phyloP scores from a whole-genome alignment of 148 eudicot species.

The Cornus controversa region DNA sequence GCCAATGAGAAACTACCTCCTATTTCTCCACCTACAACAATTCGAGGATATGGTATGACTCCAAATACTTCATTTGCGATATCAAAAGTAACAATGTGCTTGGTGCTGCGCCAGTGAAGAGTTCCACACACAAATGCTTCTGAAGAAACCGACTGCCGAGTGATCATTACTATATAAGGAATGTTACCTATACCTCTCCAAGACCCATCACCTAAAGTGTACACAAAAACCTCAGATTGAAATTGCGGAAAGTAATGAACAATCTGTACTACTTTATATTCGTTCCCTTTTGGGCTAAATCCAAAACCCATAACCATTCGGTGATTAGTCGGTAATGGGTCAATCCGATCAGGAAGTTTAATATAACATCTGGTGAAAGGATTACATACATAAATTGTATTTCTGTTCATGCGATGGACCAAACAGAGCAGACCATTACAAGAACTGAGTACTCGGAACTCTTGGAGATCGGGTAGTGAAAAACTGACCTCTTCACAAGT shows the following conservation, averaged over 20 bases:
- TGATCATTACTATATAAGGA: neutral
- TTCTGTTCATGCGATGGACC: neutral
- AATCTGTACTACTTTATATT: no score
- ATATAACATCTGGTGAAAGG: neutral
- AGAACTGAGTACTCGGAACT: no score
- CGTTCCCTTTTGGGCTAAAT: no score
- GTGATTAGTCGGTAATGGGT: no score
- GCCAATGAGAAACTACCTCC: neutral
- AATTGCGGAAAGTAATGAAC: neutral
- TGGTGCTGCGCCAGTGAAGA: neutral
- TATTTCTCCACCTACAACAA: neutral
- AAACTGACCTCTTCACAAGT: no score
- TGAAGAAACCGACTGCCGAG: no score
- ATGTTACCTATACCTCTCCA: neutral
- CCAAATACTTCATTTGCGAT: neutral
- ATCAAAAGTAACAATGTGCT: neutral
- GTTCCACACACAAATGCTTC: neutral
- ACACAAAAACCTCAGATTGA: neutral
- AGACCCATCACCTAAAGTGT: neutral
- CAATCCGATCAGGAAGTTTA: no score
- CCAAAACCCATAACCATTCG: no score
- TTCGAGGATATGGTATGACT: neutral
- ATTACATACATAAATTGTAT: neutral
- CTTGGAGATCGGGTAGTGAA: no score
- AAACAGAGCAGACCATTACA: slow-evolving; percentile 8